Percentiles rank a stretch among this genome's conserved stretches.
Conservation (phyloP, 768 basidiomycete species). For the Antrodiella citrinella region DNA sequence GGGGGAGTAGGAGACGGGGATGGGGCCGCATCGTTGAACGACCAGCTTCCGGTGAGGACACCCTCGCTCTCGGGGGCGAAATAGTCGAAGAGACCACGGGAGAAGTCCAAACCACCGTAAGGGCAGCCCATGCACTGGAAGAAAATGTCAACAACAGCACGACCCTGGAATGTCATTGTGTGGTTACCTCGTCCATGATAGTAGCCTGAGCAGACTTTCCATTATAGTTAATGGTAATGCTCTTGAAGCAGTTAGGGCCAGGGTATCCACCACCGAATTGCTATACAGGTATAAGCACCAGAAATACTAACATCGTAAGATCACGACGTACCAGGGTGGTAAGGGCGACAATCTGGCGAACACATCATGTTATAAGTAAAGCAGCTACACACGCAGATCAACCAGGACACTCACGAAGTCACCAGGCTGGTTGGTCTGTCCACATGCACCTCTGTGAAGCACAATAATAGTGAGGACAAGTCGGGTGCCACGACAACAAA, state of each 20-base stretch:
- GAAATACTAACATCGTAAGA: background rate
- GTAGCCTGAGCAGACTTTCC: constrained; percentile 51
- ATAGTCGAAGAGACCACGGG: constrained; percentile 53
- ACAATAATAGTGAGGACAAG: background rate
- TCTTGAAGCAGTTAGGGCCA: constrained; percentile 53
- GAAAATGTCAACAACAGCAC: background rate
- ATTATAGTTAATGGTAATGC: constrained; percentile 51
- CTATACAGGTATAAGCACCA: constrained; percentile 12
- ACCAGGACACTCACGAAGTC: constrained; percentile 23
- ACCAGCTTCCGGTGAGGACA: constrained; percentile 57
- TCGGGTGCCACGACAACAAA: background rate
- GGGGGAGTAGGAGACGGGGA: constrained; percentile 13
- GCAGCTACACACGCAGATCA: too few relatives aligned
- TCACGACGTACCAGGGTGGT: constrained; percentile 27
- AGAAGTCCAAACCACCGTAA: constrained; percentile 59
- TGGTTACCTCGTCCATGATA: constrained; percentile 54
- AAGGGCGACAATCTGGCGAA: constrained; percentile 29
- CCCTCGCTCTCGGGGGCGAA: constrained; percentile 44
- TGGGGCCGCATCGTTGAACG: constrained; percentile 28
- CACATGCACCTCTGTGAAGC: constrained; percentile 25
- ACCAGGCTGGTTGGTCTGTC: constrained; percentile 20
- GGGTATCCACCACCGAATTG: constrained; percentile 58
- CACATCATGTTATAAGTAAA: too few relatives aligned
- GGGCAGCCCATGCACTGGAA: constrained; percentile 63
- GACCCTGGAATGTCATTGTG: background rate